phyloP scores from a whole-genome alignment of 2,329 filamentous ascomycete genomes.

The Escovopsis sp. region DNA sequence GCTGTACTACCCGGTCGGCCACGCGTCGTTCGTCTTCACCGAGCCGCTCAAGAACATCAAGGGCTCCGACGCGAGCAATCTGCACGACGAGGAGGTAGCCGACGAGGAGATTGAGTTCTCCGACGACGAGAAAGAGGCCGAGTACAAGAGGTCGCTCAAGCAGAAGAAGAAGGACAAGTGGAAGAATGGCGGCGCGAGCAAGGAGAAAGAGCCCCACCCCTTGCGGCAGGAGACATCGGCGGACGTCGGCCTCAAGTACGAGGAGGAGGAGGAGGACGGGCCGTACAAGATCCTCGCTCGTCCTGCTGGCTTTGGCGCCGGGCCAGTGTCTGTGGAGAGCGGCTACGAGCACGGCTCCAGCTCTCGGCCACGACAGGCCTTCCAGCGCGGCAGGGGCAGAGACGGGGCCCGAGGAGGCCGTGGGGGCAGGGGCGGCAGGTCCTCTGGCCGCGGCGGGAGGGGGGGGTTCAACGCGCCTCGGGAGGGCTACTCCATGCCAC shows the following conservation, averaged over 20 bases:
- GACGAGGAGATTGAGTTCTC: conserved; percentile 90
- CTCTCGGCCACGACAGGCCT: conserved; percentile 12
- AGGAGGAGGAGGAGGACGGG: conserved; percentile 45
- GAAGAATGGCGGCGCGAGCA: conserved; percentile 27
- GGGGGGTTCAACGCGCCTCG: conserved; percentile 19
- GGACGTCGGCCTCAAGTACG: conserved; percentile 45
- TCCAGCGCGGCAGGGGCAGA: conserved; percentile 27
- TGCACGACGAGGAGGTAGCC: conserved; percentile 81
- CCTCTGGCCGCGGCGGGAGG: conserved; percentile 24
- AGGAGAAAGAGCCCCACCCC: conserved; percentile 25
- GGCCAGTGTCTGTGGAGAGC: conserved; percentile 27
- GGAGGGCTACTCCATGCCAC: conserved; percentile 29
- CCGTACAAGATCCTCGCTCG: conserved; percentile 59
- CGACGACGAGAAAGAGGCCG: conserved; percentile 86
- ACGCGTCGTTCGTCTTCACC: conserved; percentile 78
- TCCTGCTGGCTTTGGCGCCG: conserved; percentile 46
- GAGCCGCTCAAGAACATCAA: conserved; percentile 65
- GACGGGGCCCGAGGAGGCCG: conserved; percentile 27
- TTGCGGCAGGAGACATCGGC: conserved; percentile 24
- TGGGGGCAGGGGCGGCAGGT: conserved; percentile 16
- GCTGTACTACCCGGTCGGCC: conserved; percentile 65
- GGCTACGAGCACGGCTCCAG: conserved; percentile 17
- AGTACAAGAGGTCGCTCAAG: conserved; percentile 58
- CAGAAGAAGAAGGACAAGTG: conserved; percentile 43
- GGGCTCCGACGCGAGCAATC: conserved; percentile 85